Conservation (phyloP, 202 grass and related monocot genomes). For the Setaria viridis region DNA sequence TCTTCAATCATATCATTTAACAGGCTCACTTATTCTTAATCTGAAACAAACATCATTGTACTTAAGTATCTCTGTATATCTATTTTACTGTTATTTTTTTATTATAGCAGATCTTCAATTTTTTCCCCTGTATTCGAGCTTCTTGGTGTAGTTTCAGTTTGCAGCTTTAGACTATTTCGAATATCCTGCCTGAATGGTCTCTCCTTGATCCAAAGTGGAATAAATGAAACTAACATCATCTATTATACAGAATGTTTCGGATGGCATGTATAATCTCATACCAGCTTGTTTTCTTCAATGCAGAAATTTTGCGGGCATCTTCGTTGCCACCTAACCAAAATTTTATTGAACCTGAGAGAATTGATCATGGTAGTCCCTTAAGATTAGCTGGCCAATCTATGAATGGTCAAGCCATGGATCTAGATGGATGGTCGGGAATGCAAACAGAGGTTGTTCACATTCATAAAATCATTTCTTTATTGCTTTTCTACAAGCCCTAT, state of each 20-base stretch:
- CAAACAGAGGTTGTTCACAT: constrained; percentile 71
- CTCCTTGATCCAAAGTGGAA: constrained; percentile 25
- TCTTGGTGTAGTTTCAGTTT: background rate
- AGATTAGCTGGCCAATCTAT: constrained; percentile 66
- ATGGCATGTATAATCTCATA: background rate
- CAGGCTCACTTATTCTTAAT: background rate
- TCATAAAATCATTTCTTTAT: constrained; percentile 23
- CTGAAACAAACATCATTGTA: background rate
- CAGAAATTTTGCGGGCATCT: constrained; percentile 90
- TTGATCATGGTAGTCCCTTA: constrained; percentile 75
- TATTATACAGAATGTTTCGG: background rate
- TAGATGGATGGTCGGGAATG: constrained; percentile 77
- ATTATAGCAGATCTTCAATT: constrained; percentile 1
- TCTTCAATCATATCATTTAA: constrained; percentile 19
- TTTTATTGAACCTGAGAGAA: constrained; percentile 82
- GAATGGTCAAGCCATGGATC: constrained; percentile 83
- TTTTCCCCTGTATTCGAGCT: background rate
- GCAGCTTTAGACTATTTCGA: background rate
- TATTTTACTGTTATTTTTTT: constrained; percentile 9
- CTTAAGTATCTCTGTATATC: constrained; percentile 1
- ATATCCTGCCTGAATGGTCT: background rate
- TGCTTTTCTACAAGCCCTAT: constrained; percentile 20
- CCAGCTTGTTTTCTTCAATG: constrained; percentile 52
- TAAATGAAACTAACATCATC: constrained; percentile 13
- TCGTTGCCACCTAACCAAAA: constrained; percentile 74